Evolutionary conservation across 192 early-diverging fungal species (phyloP), one percentile per base, ranked within the genome.

Genomic region (Rhizophagus prolifer): DNA sequence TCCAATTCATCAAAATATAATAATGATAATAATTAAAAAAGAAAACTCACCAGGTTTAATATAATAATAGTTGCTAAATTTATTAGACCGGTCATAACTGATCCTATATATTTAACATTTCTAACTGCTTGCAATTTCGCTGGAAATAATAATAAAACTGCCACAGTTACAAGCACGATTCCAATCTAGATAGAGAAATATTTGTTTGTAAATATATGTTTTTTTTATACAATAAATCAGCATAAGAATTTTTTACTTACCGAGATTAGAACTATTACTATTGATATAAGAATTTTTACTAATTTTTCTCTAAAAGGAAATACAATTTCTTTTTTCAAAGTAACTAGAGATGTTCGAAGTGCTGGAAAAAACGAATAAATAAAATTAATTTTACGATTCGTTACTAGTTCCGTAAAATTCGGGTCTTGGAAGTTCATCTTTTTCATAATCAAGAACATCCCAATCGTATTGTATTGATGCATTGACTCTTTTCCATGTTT

Each of bases 401-500:
- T 67, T 79, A 50, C 81, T 72, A 2, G 89, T 89, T 12, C 81
- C 83, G 58, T 84, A 79, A 84, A 87, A 93, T 66, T 93, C 85
- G 1, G 91, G 88, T 62, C 92, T 59, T n/a, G 83, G 77, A 64
- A 76, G 74, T 70, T 91, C 89, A n/a, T 79, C 77, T 31, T 74
- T 77, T 61, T 90, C 79, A 73, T 85, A 84, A 30, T 88, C 84
- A 7, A 75, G 10, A 3, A 88, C 81, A 62, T 91, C 86, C 91
- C 91, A 93, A 21, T 81, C 72, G 58, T 82, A 90, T 7, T 81
- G 79, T 66, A 91, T 64, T n/a, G 72, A 60, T 30, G 77, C 77
- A 41, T 83, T 86, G 76, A 81, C 78, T 25, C 90, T 82, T 67
- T 88, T 88, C 92, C 92, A 92, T 68, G 80, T 87, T 68, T 91